Evolutionary conservation across 305 asterid genomes (phyloP), one percentile per base, ranked within the genome.

Genomic region (Galium porrigens): DNA sequence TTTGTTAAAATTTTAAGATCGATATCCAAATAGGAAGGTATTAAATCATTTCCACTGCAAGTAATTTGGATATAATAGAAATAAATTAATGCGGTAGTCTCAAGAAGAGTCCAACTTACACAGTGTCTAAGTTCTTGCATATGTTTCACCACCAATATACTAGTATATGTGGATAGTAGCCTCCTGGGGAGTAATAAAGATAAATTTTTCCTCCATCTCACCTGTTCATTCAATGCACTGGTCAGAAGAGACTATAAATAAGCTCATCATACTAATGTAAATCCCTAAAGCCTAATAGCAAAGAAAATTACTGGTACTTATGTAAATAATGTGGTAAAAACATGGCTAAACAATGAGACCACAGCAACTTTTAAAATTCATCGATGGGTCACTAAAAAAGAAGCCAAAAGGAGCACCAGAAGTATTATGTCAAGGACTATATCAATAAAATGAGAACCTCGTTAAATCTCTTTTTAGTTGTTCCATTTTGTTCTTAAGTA

Each of bases 61-160:
- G 39, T 44, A n/a, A 44, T 46, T 62, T 44, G 41, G 22, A 20
- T 34, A 6, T 39, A 58, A 18, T 61, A 41, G 32, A n/a, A 67
- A 48, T 58, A 68, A 69, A 58, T 34, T 34, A 58, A 58, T 53
- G 33, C 20, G 1, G 48, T 11, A 9, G n/a, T 7, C 66, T 64
- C 63, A 59, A 56, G n/a, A 51, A 56, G 59, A 67, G 34, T n/a
- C 70, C 57, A 63, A 79, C 98, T 85, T 75, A 89, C 99, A 79
- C 79, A 84, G 81, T 74, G 79, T 80, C 85, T 83, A 72, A 89
- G 79, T 78, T 92, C 99, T 63, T 85, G 95, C 82, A 92, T 80
- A 74, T 87, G 95, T 74, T 87, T 86, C 79, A 92, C 88, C 79
- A 92, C 86, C 86, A 85, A 69, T 73, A 83, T 66, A 75, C 65